Evolutionary conservation across 129 eudicot genomes (phyloP).

Genomic region (Mikania micrantha): DNA sequence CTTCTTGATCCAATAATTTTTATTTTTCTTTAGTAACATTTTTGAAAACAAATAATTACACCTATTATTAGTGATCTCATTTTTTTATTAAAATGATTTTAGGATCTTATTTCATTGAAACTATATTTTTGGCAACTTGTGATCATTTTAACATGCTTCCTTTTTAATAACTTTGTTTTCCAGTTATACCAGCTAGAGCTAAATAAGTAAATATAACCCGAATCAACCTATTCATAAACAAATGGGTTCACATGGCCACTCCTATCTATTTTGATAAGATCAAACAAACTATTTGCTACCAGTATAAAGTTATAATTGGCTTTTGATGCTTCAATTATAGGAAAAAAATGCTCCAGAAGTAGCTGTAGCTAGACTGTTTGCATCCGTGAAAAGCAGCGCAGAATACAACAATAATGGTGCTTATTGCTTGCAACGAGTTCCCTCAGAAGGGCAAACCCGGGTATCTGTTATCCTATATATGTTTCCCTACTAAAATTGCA

Average conservation of each 20-base stretch:
- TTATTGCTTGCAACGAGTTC: conserved; percentile 75
- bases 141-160: neutral
- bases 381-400: conserved; percentile 28
- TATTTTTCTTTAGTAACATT: neutral
- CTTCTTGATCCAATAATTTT: neutral
- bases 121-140: neutral
- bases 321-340: conserved; percentile 16
- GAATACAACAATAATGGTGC: conserved; percentile 47
- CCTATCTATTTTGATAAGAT: neutral
- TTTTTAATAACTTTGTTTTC: neutral
- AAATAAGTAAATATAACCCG: neutral
- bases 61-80: neutral
- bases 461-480: conserved; percentile 28
- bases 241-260: neutral
- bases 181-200: neutral
- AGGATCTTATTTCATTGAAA: neutral
- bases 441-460: conserved; percentile 78
- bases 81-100: neutral
- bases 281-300: neutral
- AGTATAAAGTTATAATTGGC: neutral
- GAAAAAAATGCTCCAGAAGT: conserved; percentile 32
- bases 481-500: neutral
- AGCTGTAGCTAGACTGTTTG: conserved; percentile 37
- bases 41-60: neutral
- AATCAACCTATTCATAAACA: neutral